Evolutionary conservation across 345 rosid species (phyloP).

Genomic region (Aurinia saxatilis): DNA sequence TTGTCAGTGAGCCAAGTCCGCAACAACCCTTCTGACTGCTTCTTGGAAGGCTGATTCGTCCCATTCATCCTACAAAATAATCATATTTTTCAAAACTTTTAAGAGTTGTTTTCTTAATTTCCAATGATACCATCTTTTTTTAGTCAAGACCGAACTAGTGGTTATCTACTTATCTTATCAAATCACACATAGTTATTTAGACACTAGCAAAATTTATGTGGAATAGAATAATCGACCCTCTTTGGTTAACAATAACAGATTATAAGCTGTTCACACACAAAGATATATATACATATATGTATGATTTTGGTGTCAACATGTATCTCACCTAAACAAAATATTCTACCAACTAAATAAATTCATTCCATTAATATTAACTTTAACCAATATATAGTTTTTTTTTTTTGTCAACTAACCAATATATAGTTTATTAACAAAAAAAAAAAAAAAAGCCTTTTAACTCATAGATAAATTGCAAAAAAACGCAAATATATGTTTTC

Average conservation of each 20-base stretch:
- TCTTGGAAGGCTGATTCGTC: slow-evolving; percentile 79
- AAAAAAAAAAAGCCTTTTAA: too few species aligned
- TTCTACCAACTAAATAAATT: too few species aligned
- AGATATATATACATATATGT: too few species aligned
- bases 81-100: background rate
- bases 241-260: too few species aligned
- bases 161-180: slow-evolving; percentile 10
- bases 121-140: background rate
- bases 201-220: background rate
- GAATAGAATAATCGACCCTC: background rate
- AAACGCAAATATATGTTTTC: background rate
- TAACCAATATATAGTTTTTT: too few species aligned
- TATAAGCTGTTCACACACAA: too few species aligned
- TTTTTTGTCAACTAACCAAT: too few species aligned
- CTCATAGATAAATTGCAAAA: background rate
- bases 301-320: too few species aligned
- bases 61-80: slow-evolving; percentile 57
- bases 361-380: too few species aligned
- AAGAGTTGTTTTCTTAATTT: background rate
- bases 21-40: slow-evolving; percentile 65
- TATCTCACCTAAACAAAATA: background rate
- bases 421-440: too few species aligned
- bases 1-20: slow-evolving; percentile 56
- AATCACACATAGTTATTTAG: background rate
- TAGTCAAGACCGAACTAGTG: slow-evolving; percentile 17